These are phyloP conservation scores for Penicillium waksmanii DNA, from an alignment of 495 filamentous ascomycete genomes.

Conservation along the genomic window DNA sequence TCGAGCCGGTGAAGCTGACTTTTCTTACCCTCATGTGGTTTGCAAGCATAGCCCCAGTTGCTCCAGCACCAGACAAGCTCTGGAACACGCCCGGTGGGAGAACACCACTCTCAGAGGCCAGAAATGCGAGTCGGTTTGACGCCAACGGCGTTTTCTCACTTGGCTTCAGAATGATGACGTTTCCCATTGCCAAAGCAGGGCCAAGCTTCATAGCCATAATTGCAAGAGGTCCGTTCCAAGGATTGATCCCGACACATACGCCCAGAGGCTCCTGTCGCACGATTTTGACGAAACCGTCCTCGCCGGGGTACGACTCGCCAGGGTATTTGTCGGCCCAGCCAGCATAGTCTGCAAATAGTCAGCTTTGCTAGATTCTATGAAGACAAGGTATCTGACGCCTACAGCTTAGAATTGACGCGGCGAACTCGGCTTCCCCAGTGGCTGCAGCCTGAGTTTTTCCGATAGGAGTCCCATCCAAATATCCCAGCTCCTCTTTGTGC, in stretches of 20 bases:
- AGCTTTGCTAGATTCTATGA: background rate
- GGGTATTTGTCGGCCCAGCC: constrained; percentile 10
- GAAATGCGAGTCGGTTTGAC: background rate
- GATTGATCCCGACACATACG: background rate
- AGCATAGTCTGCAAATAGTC: constrained; percentile 2
- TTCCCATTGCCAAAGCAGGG: constrained; percentile 7
- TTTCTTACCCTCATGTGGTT: constrained; percentile 19
- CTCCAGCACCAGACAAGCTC: constrained; percentile 73
- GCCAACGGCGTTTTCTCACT: constrained; percentile 7
- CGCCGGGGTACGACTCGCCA: constrained; percentile 2
- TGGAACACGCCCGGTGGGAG: constrained; percentile 91
- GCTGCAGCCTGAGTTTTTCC: background rate
- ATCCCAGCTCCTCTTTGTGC: background rate
- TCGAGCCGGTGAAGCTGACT: constrained; percentile 29
- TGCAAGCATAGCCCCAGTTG: constrained; percentile 55
- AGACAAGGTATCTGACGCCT: background rate
- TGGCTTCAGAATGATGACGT: constrained; percentile 5
- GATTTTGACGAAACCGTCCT: constrained; percentile 5
- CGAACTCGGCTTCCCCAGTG: background rate
- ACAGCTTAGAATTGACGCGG: background rate
- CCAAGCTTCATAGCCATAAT: background rate
- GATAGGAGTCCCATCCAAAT: background rate
- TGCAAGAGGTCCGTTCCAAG: constrained; percentile 5
- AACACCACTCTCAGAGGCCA: constrained; percentile 58
- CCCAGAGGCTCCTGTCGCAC: constrained; percentile 2